phyloP scores from a whole-genome alignment of 495 filamentous ascomycete species.

The Daldinia caldariorum region DNA sequence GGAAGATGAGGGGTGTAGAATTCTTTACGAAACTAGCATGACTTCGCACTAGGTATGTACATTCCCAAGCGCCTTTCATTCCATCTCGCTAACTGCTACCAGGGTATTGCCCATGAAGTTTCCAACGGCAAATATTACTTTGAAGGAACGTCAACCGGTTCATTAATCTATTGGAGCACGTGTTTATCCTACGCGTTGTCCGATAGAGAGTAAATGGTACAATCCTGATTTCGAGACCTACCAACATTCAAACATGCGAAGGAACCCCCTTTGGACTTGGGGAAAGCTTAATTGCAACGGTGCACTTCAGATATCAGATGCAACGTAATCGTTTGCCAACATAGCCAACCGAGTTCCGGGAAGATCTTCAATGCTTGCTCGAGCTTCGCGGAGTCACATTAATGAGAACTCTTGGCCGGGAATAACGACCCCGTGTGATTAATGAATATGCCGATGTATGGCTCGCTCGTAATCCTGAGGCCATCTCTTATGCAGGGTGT shows the following conservation, averaged over 20 bases:
- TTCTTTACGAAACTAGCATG: too few species aligned
- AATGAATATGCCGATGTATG: background rate
- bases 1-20: too few species aligned
- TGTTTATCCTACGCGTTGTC: background rate
- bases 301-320: background rate
- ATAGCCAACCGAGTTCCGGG: background rate
- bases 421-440: background rate
- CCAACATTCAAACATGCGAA: background rate
- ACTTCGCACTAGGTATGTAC: background rate
- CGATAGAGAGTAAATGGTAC: background rate
- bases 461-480: background rate
- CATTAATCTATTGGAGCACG: background rate
- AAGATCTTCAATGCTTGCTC: background rate
- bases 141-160: background rate
- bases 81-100: background rate
- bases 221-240: background rate
- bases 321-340: background rate
- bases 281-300: background rate
- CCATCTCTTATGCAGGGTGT: background rate
- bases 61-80: background rate
- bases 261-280: background rate
- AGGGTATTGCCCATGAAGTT: too few species aligned
- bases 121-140: too few species aligned
- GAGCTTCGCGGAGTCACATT: background rate
- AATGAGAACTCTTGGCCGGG: background rate